phyloP scores from a whole-genome alignment of 2,329 filamentous ascomycete species.

The Diaporthe citri region DNA sequence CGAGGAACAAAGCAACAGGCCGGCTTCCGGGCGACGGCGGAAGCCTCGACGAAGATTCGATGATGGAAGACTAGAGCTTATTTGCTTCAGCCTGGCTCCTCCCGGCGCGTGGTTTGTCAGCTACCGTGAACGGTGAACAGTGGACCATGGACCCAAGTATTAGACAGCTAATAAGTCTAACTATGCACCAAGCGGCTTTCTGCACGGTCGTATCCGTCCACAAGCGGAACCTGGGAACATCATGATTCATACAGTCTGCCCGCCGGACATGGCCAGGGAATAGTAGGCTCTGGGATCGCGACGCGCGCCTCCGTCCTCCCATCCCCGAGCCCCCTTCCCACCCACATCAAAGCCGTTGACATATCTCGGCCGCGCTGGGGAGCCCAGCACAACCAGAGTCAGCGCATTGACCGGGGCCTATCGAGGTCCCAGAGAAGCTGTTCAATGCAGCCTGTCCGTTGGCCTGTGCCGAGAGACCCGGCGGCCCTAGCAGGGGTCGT shows the following conservation, averaged over 20 bases:
- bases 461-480: slow-evolving; percentile 21
- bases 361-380: slow-evolving; percentile 1
- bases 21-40: slow-evolving; percentile 10
- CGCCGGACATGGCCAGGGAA: not conserved
- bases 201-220: slow-evolving; percentile 19
- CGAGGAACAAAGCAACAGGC: not conserved
- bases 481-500: slow-evolving; percentile 34
- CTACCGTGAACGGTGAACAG: not conserved
- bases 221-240: slow-evolving; percentile 1
- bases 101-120: not conserved
- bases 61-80: slow-evolving; percentile 32
- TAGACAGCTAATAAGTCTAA: not conserved
- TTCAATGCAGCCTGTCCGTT: slow-evolving; percentile 2
- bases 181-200: not conserved
- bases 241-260: slow-evolving; percentile 22
- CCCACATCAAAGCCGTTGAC: slow-evolving; percentile 5
- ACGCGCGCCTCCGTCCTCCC: not conserved
- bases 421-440: not conserved
- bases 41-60: slow-evolving; percentile 4
- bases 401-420: not conserved
- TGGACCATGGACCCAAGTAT: not conserved
- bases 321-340: not conserved
- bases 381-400: not conserved
- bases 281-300: not conserved
- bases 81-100: not conserved